Evolutionary conservation across 371 early-diverging fungal genomes (phyloP), one percentile per base, ranked within the genome.

Genomic region (Mucor irregularis): DNA sequence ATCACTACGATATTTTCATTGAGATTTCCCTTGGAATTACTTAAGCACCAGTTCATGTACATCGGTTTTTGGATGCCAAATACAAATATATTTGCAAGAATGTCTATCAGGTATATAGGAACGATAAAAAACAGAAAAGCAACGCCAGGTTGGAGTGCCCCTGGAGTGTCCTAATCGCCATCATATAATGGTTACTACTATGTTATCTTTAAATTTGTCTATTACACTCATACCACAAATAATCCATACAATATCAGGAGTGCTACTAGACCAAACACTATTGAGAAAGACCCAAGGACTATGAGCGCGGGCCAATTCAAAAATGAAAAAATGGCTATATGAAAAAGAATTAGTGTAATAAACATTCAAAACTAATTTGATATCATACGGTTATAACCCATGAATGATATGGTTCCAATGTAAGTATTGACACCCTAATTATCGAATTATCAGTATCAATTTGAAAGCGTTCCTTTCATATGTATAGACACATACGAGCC

Each of bases 51-150:
- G 19, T 63, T 45, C 17, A 57, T 56, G 24, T 68, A 70, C 1
- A 51, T n/a, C 0, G 65, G 26, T 29, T 68, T 68, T 49, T 72
- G 68, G 5, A 76, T 58, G n/a, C 76, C 73, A 43, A 64, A 64
- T 9, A 64, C 21, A 9, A 63, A 49, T 8, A 62, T 46, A n/a
- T 53, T 51, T 3, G 42, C 61, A 21, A 54, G 19, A 1, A 61
- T 30, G 17, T 61, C 61, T 4, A 44, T 0, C 22, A 61, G 11
- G 13, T 54, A 61, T 1, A 54, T 22, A 3, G 50, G 49, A 25
- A 61, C 49, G 2, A 49, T 49, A 39, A 61, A 30, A 9, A 49
- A 5, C 13, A 61, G 14, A 24, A 55, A 25, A 3, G 45, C 3
- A 29, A 50, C 40, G 3, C 50, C 61, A 9, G 38, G 5, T 25